Evolutionary conservation across 768 basidiomycete genomes (phyloP), one percentile per base, ranked within the genome.

Genomic region (Lentinus brumalis): DNA sequence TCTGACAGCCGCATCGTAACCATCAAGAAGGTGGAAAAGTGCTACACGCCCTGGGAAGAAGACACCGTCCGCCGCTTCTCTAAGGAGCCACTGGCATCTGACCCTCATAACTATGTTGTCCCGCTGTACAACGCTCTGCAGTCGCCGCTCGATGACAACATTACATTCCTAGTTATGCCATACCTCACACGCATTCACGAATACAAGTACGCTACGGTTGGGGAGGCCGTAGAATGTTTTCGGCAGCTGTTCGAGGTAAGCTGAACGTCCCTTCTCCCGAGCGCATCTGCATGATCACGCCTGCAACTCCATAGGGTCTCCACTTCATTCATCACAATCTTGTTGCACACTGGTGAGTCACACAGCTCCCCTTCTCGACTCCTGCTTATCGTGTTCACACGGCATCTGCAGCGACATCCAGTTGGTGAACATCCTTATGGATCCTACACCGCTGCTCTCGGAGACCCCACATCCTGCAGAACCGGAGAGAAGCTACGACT

Each of bases 161-260:
- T 57, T 9, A 50, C 40, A 18, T 72, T 57, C 69, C 51, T 71
- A 0, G 67, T 77, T 6, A 73, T 76, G 64, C 76, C 78, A 9
- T 58, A 73, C 3, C 53, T 77, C 12, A 68, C 70, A 0, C 58
- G 30, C 2, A 71, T 65, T 54, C 41, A 71, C 35, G 59, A 71
- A 14, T 74, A 74, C 1, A 67, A 47, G 0, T 76, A 77, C 46
- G 63, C 69, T 11, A 76, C 73, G 0, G 53, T 77, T 14, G 76
- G 77, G 1, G 78, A 79, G 60, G 72, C 68, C 0, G 42, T 78
- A 0, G 73, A 74, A 3, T 78, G 69, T 49, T 62, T 77, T 29
- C 54, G 67, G 0, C 75, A 78, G 47, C 40, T 74, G 8, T 70
- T 78, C 26, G 73, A 77, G 65, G 78, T 74, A n/a, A 7, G 47